A percentile compares a stretch with the other conserved stretches of the same genome.
phyloP scores from a whole-genome alignment of 768 basidiomycete genomes.

The Termitomyces sp. region DNA sequence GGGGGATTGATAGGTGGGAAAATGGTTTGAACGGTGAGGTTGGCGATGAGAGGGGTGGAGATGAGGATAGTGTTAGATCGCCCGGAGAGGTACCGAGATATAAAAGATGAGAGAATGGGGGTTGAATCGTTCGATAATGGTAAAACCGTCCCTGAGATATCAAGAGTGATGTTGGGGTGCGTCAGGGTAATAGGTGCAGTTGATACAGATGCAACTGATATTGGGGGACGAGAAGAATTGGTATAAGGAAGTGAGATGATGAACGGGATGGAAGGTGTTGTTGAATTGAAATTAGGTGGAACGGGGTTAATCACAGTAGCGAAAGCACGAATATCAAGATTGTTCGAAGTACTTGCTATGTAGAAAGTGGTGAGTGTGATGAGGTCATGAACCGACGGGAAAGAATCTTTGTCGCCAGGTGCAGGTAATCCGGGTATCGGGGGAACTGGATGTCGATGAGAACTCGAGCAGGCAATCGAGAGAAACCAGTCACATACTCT shows the following conservation, averaged over 20 bases:
- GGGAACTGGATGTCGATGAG: slow-evolving; percentile 1
- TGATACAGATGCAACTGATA: slow-evolving; percentile 54
- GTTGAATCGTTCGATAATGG: slow-evolving; percentile 43
- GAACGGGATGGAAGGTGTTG: slow-evolving; percentile 62
- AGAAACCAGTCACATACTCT: slow-evolving; percentile 42
- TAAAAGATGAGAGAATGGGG: slow-evolving; percentile 54
- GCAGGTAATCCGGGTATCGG: slow-evolving; percentile 63
- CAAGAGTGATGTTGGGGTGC: slow-evolving; percentile 66
- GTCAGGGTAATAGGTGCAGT: slow-evolving; percentile 59
- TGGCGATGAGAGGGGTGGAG: slow-evolving; percentile 53
- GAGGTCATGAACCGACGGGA: slow-evolving; percentile 58
- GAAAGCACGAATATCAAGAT: slow-evolving; percentile 45
- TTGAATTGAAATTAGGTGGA: slow-evolving; percentile 47
- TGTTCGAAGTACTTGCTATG: slow-evolving; percentile 30
- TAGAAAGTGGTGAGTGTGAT: slow-evolving; percentile 60
- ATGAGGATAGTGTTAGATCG: slow-evolving; percentile 57
- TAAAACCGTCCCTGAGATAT: slow-evolving; percentile 55
- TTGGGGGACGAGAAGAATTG: slow-evolving; percentile 14
- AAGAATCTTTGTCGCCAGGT: slow-evolving; percentile 48
- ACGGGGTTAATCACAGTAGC: slow-evolving; percentile 61
- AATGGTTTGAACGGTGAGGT: slow-evolving; percentile 40
- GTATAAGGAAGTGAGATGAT: slow-evolving; percentile 47
- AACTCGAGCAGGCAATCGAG: slow-evolving; percentile 1
- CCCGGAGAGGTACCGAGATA: slow-evolving; percentile 64
- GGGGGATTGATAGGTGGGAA: slow-evolving; percentile 69